Base-by-base conservation (phyloP, 2,329 filamentous ascomycete species). In the Exophiala bonariae region DNA sequence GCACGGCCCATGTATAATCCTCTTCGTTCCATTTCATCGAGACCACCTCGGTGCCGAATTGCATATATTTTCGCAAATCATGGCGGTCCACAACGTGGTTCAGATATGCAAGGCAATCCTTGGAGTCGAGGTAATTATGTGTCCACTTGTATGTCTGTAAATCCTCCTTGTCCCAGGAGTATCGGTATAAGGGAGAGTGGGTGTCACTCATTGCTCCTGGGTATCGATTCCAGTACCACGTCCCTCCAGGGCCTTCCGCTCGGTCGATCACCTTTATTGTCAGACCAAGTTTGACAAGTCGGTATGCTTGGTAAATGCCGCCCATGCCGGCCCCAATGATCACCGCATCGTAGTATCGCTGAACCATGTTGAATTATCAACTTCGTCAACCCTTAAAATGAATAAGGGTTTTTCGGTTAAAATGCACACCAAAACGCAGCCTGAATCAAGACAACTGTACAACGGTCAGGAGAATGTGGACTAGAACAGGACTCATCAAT, bases 291-390 rank as follows among this genome's bases (percentile, higher is more conserved):
- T 79, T 71, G 2, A 76, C 72, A 9, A 80, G 69, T 0, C 72
- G 70, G 52, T 79, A 72, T 22, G 79, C 70, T 63, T 73, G 72
- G 46, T 75, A 79, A 17, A 77, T 62, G 14, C 75, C 76, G 22
- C 72, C 52, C 33, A 61, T 59, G 4, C 62, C 61, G 9, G 60
- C 60, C 23, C 62, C 63, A 9, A 63, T 54, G 34, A 57, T 47
- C 20, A 62, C 46, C 11, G 50, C 60, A 56, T 64, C 63, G 23
- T 18, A 37, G 18, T 37, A 37, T 4, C 35, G 35, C 8, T 19
- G 16, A 4, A 37, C n/a, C 35, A 37, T 37, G 13, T 14, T 34
- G 5, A 14, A 34, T 23, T 14, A 39, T 39, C n/a, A n/a, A n/a
- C n/a, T n/a, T n/a, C n/a, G n/a, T n/a, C n/a, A n/a, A n/a, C n/a